phyloP scores from a whole-genome alignment of 164 flowering plant genomes.

The Sedum album region DNA sequence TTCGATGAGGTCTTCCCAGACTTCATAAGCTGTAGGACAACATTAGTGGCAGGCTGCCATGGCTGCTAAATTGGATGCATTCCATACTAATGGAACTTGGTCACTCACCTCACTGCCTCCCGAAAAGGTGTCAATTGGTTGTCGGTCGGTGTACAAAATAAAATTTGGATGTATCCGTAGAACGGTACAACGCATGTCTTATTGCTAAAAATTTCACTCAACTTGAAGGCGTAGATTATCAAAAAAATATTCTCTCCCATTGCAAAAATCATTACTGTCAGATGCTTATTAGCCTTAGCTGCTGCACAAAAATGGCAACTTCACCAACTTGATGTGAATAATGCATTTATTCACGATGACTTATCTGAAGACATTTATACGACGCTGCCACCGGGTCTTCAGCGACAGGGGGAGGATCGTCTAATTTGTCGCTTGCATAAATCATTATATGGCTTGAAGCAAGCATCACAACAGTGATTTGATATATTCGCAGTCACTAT shows the following conservation, averaged over 20 bases:
- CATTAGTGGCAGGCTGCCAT: background rate
- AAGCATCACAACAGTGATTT: background rate
- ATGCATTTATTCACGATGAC: background rate
- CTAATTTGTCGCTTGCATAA: background rate
- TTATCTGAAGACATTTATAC: background rate
- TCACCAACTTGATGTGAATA: background rate
- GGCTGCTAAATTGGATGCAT: background rate
- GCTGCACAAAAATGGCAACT: background rate
- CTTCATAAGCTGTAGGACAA: constrained; percentile 1
- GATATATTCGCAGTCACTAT: background rate
- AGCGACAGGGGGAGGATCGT: background rate
- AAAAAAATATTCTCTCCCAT: background rate
- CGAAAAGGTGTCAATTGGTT: background rate
- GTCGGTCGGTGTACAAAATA: background rate
- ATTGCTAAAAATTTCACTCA: background rate
- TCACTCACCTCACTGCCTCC: background rate
- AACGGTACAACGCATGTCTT: background rate
- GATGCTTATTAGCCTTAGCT: background rate
- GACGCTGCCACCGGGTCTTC: background rate
- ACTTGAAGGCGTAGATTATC: background rate
- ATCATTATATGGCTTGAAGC: background rate
- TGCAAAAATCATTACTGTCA: background rate
- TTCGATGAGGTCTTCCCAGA: background rate
- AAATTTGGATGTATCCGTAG: background rate
- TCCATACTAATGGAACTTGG: background rate